Base-by-base conservation (phyloP, 352 stramenopile genomes). In the Globisporangium nunn region DNA sequence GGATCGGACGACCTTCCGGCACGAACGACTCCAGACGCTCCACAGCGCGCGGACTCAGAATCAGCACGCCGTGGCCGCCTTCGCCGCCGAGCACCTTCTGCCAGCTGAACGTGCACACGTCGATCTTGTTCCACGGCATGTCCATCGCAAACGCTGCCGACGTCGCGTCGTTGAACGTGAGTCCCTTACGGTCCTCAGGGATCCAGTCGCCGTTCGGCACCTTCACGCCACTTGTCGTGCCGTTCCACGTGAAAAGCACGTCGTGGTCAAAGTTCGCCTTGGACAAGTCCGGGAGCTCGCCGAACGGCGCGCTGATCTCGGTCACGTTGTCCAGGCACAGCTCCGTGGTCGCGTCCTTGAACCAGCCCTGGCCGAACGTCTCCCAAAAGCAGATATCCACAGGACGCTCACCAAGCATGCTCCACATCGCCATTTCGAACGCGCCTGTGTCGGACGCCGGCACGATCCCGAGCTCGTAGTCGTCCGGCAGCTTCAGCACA, bases 381-480 rank as follows among this genome's bases (percentile, higher is more conserved):
- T 99, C 96, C 96, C 96, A 98, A 78, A 98, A 96, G 70, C 85
- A 97, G 30, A 96, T 74, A 66, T 97, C 91, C 49, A 98, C 90
- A 6, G 93, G 96, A 0, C 88, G 76, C 35, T 78, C 74, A 37
- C 97, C 97, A 23, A 99, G 83, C 78, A 99, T 96, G 65, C 87
- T 98, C 97, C 97, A 99, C 97, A 99, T 99, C 48, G 96, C 97
- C 97, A 99, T 99, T 77, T 99, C 97, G 66, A 98, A 99, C 14
- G 97, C 97, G 31, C 97, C 97, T 30, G 97, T 99, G 73, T 99
- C 97, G 7, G 93, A 98, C 44, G 95, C 97, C 40, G 97, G 96
- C 41, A 99, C 96, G 59, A 99, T 98, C 47, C 96, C 96, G 12
- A 98, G 69, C 28, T 90, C 77, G 74, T 99, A 99, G 65, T 98